phyloP scores from a whole-genome alignment of 306 rosid species.

The Glycine latifolia region DNA sequence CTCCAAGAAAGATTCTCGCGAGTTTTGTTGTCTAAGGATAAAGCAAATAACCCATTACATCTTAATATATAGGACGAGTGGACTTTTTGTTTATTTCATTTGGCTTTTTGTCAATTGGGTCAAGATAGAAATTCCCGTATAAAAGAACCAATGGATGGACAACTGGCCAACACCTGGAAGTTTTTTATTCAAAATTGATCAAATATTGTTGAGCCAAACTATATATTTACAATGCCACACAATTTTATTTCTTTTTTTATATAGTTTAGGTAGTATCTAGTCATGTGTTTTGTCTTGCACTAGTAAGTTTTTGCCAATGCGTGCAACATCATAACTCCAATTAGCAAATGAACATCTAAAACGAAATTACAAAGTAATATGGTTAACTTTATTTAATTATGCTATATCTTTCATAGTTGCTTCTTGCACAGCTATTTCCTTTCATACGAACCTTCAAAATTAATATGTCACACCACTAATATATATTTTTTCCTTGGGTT shows the following conservation, averaged over 20 bases:
- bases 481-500: too few relatives aligned
- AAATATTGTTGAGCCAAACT: slow-evolving; percentile 35
- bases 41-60: slow-evolving; percentile 46
- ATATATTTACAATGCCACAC: not conserved
- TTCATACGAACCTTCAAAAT: not conserved
- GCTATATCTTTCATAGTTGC: not conserved
- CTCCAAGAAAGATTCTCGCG: slow-evolving; percentile 50
- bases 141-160: slow-evolving; percentile 44
- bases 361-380: not conserved
- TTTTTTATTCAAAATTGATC: slow-evolving; percentile 34
- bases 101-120: slow-evolving; percentile 31
- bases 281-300: slow-evolving; percentile 34
- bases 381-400: not conserved
- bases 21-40: slow-evolving; percentile 53
- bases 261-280: slow-evolving; percentile 17
- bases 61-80: slow-evolving; percentile 37
- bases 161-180: slow-evolving; percentile 65
- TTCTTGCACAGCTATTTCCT: slow-evolving; percentile 22
- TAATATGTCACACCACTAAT: not conserved
- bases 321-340: not conserved
- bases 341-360: not conserved
- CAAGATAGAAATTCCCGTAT: slow-evolving; percentile 43
- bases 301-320: not conserved
- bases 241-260: not conserved
- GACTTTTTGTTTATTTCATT: slow-evolving; percentile 39